Evolutionary conservation across 805 yeast species (phyloP), one percentile per base, ranked within the genome.

Genomic region (Diddensiella santjacobensis): DNA sequence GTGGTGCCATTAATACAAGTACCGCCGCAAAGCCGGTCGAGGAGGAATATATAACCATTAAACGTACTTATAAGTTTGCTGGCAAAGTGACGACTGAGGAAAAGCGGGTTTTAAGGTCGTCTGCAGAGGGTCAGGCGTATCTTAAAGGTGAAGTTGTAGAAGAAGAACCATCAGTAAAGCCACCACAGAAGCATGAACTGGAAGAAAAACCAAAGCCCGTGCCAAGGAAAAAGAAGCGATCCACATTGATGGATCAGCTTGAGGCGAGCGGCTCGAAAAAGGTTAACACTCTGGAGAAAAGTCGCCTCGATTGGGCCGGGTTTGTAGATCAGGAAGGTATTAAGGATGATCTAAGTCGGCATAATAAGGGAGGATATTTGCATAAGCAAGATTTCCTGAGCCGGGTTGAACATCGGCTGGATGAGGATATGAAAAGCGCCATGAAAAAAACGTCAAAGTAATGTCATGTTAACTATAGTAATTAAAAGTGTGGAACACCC

Each of bases 301-400:
- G 96, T 1, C 73, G 95, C 53, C 72, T 93, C 44, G 99, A 93
- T 67, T 93, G 98, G 96, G 95, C 95, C 0, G 80, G 86, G 41
- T 89, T 86, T 68, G 96, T 93, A 24, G 97, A 91, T 67, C 77
- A 84, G 55, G 81, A 83, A 54, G 89, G 89, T 48, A 82, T 93
- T 41, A 74, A 78, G 45, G 96, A 87, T 55, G 99, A 93, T 53
- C 76, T 93, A 61, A 76, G 74, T 42, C 75, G 78, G 48, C 84
- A 83, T 61, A 90, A 89, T 63, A 90, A 86, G 71, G 93, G 83
- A 45, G 99, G 99, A 5, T 93, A 83, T 67, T 70, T 93, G 60
- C 96, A 87, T 53, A 88, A 81, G 62, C 97, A 91, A 65, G 96
- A 86, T 56, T 93, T 93, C 76, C 71, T 93, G 60, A 74, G 77